Evolutionary conservation across 2,329 filamentous ascomycete species (phyloP).

Genomic region (Hymenoscyphus scutula): DNA sequence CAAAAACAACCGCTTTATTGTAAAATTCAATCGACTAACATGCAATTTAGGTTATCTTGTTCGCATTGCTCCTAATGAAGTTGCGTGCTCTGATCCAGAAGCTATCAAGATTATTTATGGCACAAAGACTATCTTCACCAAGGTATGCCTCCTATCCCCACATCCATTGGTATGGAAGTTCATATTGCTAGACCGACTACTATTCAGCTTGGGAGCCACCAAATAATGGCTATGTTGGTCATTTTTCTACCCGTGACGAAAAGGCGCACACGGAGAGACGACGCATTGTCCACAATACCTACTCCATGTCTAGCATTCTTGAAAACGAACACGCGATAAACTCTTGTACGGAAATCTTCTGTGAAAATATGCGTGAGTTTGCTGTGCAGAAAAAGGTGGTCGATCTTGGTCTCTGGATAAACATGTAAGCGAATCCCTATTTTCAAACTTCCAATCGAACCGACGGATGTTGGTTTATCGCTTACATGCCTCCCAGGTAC

Average conservation of each 20-base stretch:
- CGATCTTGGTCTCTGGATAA: not conserved
- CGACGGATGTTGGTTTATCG: not conserved
- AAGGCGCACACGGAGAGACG: constrained; percentile 35
- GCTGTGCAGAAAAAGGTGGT: not conserved
- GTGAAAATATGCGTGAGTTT: not conserved
- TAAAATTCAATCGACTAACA: not conserved
- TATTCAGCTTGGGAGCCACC: not conserved
- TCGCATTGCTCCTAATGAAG: not conserved
- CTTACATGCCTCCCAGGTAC: not conserved
- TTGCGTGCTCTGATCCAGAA: not conserved
- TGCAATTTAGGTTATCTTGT: not conserved
- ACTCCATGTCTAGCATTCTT: too few relatives aligned
- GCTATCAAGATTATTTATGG: not conserved
- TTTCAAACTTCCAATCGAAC: not conserved
- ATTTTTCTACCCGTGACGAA: not conserved
- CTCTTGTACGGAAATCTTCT: not conserved
- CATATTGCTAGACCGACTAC: not conserved
- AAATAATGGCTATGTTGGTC: not conserved
- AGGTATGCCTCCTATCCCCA: not conserved
- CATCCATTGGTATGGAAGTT: not conserved
- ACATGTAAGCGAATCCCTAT: not conserved
- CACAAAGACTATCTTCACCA: not conserved
- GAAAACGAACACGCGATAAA: not conserved
- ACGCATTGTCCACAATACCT: not conserved
- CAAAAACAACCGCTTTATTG: not conserved